A percentile compares a stretch with the other conserved stretches of the same genome.
Conservation (phyloP, 768 basidiomycete species). For the Boletus barrowsii region DNA sequence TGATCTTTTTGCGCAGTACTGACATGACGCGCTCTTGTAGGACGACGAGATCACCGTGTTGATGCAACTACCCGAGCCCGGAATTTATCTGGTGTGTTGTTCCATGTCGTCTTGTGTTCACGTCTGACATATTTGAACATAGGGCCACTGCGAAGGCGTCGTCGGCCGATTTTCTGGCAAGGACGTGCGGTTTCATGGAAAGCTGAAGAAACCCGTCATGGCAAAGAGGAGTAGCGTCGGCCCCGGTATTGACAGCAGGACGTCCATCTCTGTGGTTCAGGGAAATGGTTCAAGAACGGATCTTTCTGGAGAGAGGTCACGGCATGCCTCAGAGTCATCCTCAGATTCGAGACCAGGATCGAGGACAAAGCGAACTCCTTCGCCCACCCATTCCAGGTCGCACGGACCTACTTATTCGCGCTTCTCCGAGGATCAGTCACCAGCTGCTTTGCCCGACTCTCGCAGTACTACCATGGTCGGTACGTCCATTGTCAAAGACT, state of each 20-base stretch:
- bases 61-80: slow-evolving; percentile 61
- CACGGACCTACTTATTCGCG: slow-evolving; percentile 17
- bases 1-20: slow-evolving; percentile 1
- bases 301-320: slow-evolving; percentile 1
- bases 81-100: slow-evolving; percentile 60
- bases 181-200: slow-evolving; percentile 67
- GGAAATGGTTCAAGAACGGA: neutral
- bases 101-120: neutral
- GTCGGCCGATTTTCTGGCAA: slow-evolving; percentile 68
- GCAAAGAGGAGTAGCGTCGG: slow-evolving; percentile 50
- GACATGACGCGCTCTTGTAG: slow-evolving; percentile 36
- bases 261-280: slow-evolving; percentile 20
- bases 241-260: slow-evolving; percentile 5
- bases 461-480: slow-evolving; percentile 1
- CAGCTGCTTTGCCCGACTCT: neutral
- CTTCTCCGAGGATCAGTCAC: slow-evolving; percentile 11
- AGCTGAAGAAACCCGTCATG: slow-evolving; percentile 78
- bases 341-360: slow-evolving; percentile 19
- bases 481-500: neutral
- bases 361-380: slow-evolving; percentile 15
- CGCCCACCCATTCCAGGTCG: slow-evolving; percentile 12
- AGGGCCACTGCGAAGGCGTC: slow-evolving; percentile 89
- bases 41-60: slow-evolving; percentile 78
- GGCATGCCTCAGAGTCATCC: slow-evolving; percentile 15
- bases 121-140: neutral